These are phyloP conservation scores for Malus hybrid DNA, from an alignment of 331 rosid genomes.

Conservation along the genomic window DNA sequence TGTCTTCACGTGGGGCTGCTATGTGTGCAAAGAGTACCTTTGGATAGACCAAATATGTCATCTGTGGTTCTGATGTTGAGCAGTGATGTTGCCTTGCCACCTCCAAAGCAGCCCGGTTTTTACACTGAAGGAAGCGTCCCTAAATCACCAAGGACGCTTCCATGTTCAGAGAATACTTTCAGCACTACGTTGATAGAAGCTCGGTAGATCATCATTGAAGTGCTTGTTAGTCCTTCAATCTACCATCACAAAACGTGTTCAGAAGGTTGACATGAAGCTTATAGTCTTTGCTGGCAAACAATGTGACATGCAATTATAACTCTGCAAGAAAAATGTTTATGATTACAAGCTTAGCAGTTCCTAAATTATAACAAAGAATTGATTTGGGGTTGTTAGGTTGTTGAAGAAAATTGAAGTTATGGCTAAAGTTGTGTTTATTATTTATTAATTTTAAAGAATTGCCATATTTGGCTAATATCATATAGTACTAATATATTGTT, in stretches of 20 bases:
- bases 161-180: background rate
- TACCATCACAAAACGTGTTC: background rate
- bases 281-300: too few relatives aligned
- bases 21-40: too few relatives aligned
- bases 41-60: background rate
- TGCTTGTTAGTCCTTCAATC: background rate
- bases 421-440: too few relatives aligned
- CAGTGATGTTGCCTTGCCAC: background rate
- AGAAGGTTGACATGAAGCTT: background rate
- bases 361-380: too few relatives aligned
- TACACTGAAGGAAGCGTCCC: background rate
- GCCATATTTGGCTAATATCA: too few relatives aligned
- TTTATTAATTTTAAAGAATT: too few relatives aligned
- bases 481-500: too few relatives aligned
- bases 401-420: too few relatives aligned
- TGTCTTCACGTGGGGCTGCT: background rate
- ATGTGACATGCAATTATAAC: too few relatives aligned
- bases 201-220: background rate
- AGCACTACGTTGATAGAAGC: background rate
- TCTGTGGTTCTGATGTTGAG: slow-evolving; percentile 7
- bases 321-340: too few relatives aligned
- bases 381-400: too few relatives aligned
- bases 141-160: background rate
- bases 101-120: slow-evolving; percentile 4
- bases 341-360: too few relatives aligned